Evolutionary conservation across 2,329 filamentous ascomycete genomes (phyloP).

Genomic region (Ascochyta rabiei): DNA sequence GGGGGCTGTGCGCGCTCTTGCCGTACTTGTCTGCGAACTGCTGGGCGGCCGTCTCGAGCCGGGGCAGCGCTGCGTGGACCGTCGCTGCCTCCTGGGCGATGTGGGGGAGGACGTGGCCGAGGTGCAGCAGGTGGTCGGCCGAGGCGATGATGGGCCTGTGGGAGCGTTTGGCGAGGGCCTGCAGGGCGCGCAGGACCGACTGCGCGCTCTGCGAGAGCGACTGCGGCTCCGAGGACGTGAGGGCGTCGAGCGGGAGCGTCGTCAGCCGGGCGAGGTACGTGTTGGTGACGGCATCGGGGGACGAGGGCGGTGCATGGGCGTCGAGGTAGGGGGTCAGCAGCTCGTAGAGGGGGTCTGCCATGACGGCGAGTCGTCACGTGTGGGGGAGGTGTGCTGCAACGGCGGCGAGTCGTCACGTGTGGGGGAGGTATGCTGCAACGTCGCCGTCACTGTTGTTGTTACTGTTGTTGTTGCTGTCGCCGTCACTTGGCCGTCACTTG

Average conservation of each 20-base stretch:
- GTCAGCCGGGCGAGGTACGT: slow-evolving; percentile 80
- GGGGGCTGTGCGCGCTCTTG: slow-evolving; percentile 67
- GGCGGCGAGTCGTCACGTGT: slow-evolving; percentile 5
- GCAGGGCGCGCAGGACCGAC: slow-evolving; percentile 79
- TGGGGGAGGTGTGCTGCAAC: slow-evolving; percentile 46
- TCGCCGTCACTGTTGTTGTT: too few relatives aligned
- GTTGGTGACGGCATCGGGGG: slow-evolving; percentile 61
- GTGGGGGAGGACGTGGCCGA: slow-evolving; percentile 73
- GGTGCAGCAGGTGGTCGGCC: slow-evolving; percentile 74
- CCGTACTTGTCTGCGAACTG: slow-evolving; percentile 84
- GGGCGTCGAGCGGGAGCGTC: slow-evolving; percentile 74
- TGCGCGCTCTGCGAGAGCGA: slow-evolving; percentile 82
- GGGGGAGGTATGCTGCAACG: slow-evolving; percentile 46
- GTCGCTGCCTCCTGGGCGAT: slow-evolving; percentile 70
- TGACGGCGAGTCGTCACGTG: slow-evolving; percentile 11
- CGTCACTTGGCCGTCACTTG: too few relatives aligned
- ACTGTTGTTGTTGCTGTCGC: too few relatives aligned
- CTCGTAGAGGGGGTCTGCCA: slow-evolving; percentile 72
- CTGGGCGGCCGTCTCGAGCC: slow-evolving; percentile 77
- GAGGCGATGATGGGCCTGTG: slow-evolving; percentile 85
- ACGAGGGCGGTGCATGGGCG: slow-evolving; percentile 47
- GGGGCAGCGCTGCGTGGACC: slow-evolving; percentile 74
- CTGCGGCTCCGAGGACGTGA: slow-evolving; percentile 77
- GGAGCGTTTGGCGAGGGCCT: slow-evolving; percentile 86
- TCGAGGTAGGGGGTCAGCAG: slow-evolving; percentile 69